Evolutionary conservation across 2,329 filamentous ascomycete genomes (phyloP), one percentile per base, ranked within the genome.

Genomic region (Pyricularia sp.): DNA sequence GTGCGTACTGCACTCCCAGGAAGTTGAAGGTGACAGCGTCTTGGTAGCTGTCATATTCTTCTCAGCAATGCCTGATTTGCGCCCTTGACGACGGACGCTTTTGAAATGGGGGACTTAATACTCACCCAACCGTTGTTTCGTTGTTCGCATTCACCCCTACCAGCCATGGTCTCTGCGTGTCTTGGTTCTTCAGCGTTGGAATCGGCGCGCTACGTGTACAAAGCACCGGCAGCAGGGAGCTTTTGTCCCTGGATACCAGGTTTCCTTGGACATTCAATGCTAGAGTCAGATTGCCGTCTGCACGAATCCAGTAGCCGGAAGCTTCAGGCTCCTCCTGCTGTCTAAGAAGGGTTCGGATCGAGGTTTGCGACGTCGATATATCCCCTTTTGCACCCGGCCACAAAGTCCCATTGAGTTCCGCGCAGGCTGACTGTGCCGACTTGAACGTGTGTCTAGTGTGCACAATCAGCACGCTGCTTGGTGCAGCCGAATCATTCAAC

Each of bases 21-120:
- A 85, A 86, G 5, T 83, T 81, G 72, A 85, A 86, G 14, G 79
- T 79, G 26, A 79, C 75, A 20, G 77, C 78, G 69, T 84, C 81
- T 17, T 82, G 80, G 69, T 79, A 82, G 1, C 80, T 50, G 42
- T 7, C 42, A 7, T 50, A n/a, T n/a, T 20, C 6, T 20, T 20
- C 42, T 20, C 42, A 50, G 42, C 42, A 50, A n/a, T 17, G 2
- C 20, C 5, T 50, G 2, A 3, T n/a, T n/a, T n/a, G 12, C 17
- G 36, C 12, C 20, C 5, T 17, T 3, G 3, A 42, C 3, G 36
- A 42, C 12, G 7, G 17, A 2, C 4, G 5, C 33, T 36, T 2
- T 9, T 20, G 42, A 2, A 20, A 50, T n/a, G 1, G n/a, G 9
- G 17, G 42, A 2, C 42, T 50, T 2, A 17, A 50, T 50, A 3